Conservation (phyloP, 2,329 filamentous ascomycete genomes). For the Geosmithia putterillii region DNA sequence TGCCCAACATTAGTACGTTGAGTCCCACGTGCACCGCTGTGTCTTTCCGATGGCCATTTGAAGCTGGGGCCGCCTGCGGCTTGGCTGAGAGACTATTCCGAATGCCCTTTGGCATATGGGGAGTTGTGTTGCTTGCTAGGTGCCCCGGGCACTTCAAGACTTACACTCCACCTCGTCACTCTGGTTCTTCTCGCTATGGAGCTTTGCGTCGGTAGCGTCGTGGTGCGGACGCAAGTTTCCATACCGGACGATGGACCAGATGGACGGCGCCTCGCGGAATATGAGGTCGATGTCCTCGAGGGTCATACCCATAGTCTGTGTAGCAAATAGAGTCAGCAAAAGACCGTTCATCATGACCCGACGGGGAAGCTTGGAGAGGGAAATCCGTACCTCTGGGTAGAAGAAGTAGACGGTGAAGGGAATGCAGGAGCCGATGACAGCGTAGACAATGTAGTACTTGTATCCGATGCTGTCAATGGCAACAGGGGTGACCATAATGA, state of each 20-base stretch:
- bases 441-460: slow-evolving; percentile 37
- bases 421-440: slow-evolving; percentile 29
- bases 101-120: too few species aligned
- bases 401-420: slow-evolving; percentile 29
- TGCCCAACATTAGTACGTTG: too few species aligned
- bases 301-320: slow-evolving; percentile 31
- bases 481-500: slow-evolving; percentile 30
- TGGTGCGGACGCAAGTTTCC: slow-evolving; percentile 12
- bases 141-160: too few species aligned
- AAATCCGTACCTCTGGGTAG: slow-evolving; percentile 22
- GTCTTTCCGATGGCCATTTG: too few species aligned
- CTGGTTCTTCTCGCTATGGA: not conserved
- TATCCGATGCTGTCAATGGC: slow-evolving; percentile 37
- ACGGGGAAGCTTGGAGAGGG: not conserved
- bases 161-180: not conserved
- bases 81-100: too few species aligned
- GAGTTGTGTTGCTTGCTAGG: not conserved
- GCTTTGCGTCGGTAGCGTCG: not conserved
- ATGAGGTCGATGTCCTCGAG: slow-evolving; percentile 31
- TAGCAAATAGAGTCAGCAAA: not conserved
- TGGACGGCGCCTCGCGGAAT: slow-evolving; percentile 25
- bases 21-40: too few species aligned
- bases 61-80: too few species aligned
- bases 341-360: not conserved
- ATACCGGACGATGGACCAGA: slow-evolving; percentile 21